Conservation (phyloP, 129 eudicot species). For the Saussurea involucrata region DNA sequence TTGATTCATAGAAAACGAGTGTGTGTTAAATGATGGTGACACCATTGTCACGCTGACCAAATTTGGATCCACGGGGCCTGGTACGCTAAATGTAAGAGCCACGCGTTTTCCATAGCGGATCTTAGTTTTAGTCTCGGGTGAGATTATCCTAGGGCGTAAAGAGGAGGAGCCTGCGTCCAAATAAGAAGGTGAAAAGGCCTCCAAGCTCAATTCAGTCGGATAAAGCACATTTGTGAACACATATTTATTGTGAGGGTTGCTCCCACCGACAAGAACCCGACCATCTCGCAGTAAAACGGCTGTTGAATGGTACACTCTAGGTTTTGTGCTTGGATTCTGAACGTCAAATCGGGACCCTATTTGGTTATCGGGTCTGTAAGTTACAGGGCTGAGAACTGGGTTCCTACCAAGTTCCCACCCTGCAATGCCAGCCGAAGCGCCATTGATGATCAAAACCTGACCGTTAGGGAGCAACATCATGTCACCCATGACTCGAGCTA, state of each 20-base stretch:
- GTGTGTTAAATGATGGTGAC: slow-evolving; percentile 26
- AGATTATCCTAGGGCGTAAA: slow-evolving; percentile 40
- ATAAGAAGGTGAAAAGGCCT: slow-evolving; percentile 55
- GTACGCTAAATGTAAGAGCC: slow-evolving; percentile 10
- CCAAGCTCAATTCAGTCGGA: slow-evolving; percentile 57
- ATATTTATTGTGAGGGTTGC: slow-evolving; percentile 6
- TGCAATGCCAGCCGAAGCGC: slow-evolving; percentile 43
- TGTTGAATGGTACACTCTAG: slow-evolving; percentile 49
- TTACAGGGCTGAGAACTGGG: slow-evolving; percentile 47
- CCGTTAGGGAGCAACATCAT: slow-evolving; percentile 58
- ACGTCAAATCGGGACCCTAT: slow-evolving; percentile 28
- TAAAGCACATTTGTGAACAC: slow-evolving; percentile 37
- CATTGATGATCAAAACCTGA: slow-evolving; percentile 48
- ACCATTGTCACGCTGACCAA: slow-evolving; percentile 49
- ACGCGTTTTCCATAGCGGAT: slow-evolving; percentile 28
- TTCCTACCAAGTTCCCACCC: slow-evolving; percentile 60
- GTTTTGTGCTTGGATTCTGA: slow-evolving; percentile 29
- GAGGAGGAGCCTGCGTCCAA: slow-evolving; percentile 18
- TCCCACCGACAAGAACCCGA: background rate
- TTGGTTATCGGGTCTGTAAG: slow-evolving; percentile 31
- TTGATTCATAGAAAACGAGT: slow-evolving; percentile 58
- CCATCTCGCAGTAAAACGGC: background rate
- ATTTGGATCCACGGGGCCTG: slow-evolving; percentile 6
- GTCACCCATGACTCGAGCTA: slow-evolving; percentile 52
- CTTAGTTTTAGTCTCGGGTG: slow-evolving; percentile 8